Evolutionary conservation across 2,329 filamentous ascomycete species (phyloP).

Genomic region (Botrytis tulipae): DNA sequence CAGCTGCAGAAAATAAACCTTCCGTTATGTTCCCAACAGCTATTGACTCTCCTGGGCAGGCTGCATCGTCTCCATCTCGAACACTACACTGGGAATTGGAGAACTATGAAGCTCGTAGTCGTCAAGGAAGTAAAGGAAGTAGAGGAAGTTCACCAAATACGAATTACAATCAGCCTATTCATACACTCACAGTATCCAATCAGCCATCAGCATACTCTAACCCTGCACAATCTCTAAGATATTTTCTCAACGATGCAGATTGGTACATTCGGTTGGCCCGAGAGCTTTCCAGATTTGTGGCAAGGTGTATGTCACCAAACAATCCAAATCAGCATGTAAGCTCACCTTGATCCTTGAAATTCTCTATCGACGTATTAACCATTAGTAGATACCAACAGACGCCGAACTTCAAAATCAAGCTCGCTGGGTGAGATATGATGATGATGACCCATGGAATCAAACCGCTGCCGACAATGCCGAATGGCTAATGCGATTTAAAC

Average conservation of each 20-base stretch:
- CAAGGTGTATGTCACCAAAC: constrained; percentile 54
- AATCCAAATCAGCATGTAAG: constrained; percentile 55
- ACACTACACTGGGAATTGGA: constrained; percentile 36
- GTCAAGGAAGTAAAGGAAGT: background rate
- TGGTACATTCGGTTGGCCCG: constrained; percentile 56
- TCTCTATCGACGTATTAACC: background rate
- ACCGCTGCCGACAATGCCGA: constrained; percentile 62
- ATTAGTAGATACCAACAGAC: constrained; percentile 48
- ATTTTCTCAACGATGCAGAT: constrained; percentile 59
- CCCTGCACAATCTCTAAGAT: constrained; percentile 35
- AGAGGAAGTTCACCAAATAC: background rate
- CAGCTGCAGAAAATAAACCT: constrained; percentile 25
- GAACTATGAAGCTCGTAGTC: constrained; percentile 25
- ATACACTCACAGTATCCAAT: constrained; percentile 24
- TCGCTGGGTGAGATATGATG: constrained; percentile 61
- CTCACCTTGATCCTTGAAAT: background rate
- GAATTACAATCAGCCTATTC: constrained; percentile 12
- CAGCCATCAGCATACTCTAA: constrained; percentile 37
- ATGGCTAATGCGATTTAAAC: constrained; percentile 63
- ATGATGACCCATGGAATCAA: constrained; percentile 65
- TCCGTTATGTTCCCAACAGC: constrained; percentile 22
- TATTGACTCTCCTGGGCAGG: background rate
- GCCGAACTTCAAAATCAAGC: constrained; percentile 64
- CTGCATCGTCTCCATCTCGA: constrained; percentile 24
- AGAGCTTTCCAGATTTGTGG: constrained; percentile 54